These are phyloP conservation scores for Coniferiporia sulphurascens DNA, from an alignment of 1,284 basidiomycete genomes.

Conservation along the genomic window DNA sequence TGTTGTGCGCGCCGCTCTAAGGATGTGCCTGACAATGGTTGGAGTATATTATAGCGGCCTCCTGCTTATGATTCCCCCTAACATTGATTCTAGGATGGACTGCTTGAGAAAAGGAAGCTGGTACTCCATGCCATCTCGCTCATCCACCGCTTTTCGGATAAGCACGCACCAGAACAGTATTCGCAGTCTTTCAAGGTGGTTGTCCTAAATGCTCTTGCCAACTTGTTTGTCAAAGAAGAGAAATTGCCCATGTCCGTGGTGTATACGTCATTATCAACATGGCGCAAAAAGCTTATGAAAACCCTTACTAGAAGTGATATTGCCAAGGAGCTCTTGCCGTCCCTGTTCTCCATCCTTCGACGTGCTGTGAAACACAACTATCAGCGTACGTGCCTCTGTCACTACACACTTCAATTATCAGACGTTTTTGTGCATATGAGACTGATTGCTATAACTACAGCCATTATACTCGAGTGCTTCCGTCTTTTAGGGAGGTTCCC, in stretches of 20 bases:
- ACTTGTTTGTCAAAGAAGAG: neutral
- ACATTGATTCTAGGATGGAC: neutral
- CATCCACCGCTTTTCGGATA: conserved; percentile 8
- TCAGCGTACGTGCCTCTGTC: conserved; percentile 4
- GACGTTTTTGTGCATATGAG: neutral
- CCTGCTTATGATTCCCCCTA: neutral
- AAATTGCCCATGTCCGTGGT: neutral
- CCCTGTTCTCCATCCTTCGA: conserved; percentile 4
- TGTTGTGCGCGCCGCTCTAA: conserved; percentile 47
- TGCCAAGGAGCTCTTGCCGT: conserved; percentile 1
- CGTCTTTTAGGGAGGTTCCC: conserved; percentile 31
- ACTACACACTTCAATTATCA: neutral
- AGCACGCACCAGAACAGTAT: conserved; percentile 1
- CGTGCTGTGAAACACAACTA: conserved; percentile 5
- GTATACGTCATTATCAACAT: neutral
- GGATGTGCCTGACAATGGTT: neutral
- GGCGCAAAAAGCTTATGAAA: neutral
- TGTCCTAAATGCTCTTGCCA: conserved; percentile 3
- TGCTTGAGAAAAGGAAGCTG: neutral
- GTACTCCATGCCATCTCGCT: conserved; percentile 1
- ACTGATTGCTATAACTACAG: conserved; percentile 23
- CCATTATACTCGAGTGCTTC: conserved; percentile 47
- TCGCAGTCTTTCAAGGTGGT: conserved; percentile 6
- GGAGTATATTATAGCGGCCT: neutral
- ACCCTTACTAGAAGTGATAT: neutral